phyloP scores from a whole-genome alignment of 2,329 filamentous ascomycete genomes.

The Cladophialophora carrionii region DNA sequence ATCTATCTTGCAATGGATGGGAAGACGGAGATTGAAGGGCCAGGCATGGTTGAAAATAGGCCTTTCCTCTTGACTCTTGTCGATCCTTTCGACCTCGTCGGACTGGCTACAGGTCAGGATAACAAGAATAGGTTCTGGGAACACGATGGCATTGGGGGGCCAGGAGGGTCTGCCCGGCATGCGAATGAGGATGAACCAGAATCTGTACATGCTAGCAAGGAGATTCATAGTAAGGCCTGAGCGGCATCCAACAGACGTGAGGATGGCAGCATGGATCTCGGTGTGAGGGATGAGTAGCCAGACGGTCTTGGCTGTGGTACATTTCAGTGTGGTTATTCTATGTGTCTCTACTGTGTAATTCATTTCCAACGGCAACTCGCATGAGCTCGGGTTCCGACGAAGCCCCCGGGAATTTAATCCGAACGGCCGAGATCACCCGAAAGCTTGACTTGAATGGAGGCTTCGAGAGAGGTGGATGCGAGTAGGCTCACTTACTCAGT shows the following conservation, averaged over 20 bases:
- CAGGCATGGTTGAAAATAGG: conserved; percentile 55
- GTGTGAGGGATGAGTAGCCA: background rate
- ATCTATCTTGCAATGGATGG: conserved; percentile 58
- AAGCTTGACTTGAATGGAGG: background rate
- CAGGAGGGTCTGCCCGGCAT: conserved; percentile 1
- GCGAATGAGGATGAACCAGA: background rate
- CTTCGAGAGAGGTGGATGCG: background rate
- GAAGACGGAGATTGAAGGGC: conserved; percentile 55
- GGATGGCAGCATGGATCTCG: background rate
- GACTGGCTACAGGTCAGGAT: conserved; percentile 44
- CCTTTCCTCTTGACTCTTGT: conserved; percentile 50
- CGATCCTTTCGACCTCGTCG: conserved; percentile 50
- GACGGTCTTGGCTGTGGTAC: background rate
- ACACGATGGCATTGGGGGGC: conserved; percentile 37
- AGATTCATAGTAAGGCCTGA: background rate
- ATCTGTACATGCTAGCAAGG: background rate
- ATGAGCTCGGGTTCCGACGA: too few relatives aligned
- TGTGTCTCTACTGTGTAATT: background rate
- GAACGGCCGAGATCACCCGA: background rate
- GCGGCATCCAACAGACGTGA: background rate
- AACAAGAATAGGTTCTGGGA: conserved; percentile 50
- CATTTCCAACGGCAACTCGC: background rate
- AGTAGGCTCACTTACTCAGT: background rate
- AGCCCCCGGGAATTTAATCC: background rate
- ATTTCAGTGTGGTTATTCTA: background rate